Conservation (phyloP, 768 basidiomycete genomes). For the Cystobasidium ongulense region DNA sequence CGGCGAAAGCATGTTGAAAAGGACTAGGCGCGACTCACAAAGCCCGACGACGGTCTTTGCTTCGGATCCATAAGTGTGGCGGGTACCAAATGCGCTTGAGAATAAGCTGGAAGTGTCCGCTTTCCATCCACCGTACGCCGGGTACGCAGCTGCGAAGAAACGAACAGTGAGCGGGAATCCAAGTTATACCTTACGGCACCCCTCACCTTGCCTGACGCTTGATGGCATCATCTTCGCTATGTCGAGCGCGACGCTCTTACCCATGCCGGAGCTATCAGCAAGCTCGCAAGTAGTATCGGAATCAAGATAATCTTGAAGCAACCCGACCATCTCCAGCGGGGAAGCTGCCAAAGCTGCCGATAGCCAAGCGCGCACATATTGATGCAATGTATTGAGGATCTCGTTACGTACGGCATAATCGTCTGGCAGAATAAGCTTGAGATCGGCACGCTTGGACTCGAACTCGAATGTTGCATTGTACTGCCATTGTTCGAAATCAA, state of each 20-base stretch:
- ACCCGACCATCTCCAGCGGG: slow-evolving; percentile 84
- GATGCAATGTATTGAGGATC: slow-evolving; percentile 65
- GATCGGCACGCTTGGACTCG: slow-evolving; percentile 63
- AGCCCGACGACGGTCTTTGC: slow-evolving; percentile 24
- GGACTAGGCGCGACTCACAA: background rate
- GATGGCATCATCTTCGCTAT: slow-evolving; percentile 74
- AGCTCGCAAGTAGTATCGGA: slow-evolving; percentile 61
- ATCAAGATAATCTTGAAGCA: slow-evolving; percentile 83
- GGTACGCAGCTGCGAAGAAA: slow-evolving; percentile 43
- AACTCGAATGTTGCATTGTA: slow-evolving; percentile 82
- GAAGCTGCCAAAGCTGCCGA: slow-evolving; percentile 75
- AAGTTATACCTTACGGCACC: slow-evolving; percentile 46
- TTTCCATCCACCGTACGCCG: slow-evolving; percentile 52
- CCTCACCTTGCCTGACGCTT: slow-evolving; percentile 64
- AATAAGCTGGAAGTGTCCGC: slow-evolving; percentile 74
- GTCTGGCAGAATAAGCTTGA: slow-evolving; percentile 73
- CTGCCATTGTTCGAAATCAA: slow-evolving; percentile 47
- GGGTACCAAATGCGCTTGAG: slow-evolving; percentile 76
- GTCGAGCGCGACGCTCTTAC: slow-evolving; percentile 77
- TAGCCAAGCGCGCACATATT: slow-evolving; percentile 73
- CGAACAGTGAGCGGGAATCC: slow-evolving; percentile 47
- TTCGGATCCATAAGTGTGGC: slow-evolving; percentile 60
- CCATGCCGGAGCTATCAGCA: slow-evolving; percentile 75
- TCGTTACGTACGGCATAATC: slow-evolving; percentile 76
- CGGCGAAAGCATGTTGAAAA: background rate